Base-by-base conservation (phyloP, 1,139 yeast genomes). In the Lodderomyces elongisporus region DNA sequence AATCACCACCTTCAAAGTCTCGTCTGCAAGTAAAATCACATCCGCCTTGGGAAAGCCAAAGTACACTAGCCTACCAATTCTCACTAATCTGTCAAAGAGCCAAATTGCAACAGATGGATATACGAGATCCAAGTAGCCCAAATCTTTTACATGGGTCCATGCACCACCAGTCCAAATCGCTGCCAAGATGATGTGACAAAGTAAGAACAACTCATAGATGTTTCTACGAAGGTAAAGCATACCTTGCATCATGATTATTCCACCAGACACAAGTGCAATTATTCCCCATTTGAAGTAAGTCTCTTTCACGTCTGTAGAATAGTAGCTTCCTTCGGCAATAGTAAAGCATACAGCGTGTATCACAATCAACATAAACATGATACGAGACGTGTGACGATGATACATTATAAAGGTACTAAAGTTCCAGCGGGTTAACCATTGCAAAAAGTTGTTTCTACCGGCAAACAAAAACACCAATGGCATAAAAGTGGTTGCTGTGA, bases 201-300 rank as follows among this genome's bases (percentile, higher is more conserved):
- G 35, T 33, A 70, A 51, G 42, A 72, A 72, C 2, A 58, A 32
- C 42, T 71, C 78, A 41, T 72, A 72, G 58, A 61, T 61, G 21
- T 41, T 51, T 41, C 70, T 55, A 47, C 77, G 60, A 29, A 70
- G 56, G 25, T 43, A 48, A 24, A 66, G 49, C 35, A 71, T 42
- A 3, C 72, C 68, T 46, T 60, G 76, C 27, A 51, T 46, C 48
- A 56, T 47, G 27, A 64, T 55, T 2, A 70, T 27, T 7, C 59
- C 47, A 10, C 65, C 62, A 16, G 68, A 44, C 23, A 66, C 51
- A 3, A 60, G 46, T 2, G 60, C 65, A 14, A 59, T 39, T n/a
- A 44, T 38, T 17, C 69, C 70, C 56, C 58, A 31, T 20, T 30
- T 33, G 25, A 35, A 22, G n/a, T 33, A 39, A 2, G n/a, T 17